phyloP scores from a whole-genome alignment of 441 rosid genomes.

The Flueggea neowawraea region DNA sequence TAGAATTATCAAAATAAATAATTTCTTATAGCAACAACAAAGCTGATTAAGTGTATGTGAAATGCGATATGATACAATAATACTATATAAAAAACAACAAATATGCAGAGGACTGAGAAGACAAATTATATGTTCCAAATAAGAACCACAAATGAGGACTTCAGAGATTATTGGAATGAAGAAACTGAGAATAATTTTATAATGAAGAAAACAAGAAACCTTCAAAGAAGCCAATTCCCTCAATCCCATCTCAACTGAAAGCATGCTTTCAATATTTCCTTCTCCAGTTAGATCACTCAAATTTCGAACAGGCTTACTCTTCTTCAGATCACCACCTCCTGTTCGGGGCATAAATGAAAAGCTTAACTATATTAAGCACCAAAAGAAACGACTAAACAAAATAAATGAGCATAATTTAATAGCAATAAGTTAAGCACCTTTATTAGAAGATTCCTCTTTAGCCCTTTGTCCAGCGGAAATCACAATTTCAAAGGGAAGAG shows the following conservation, averaged over 20 bases:
- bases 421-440: conserved; percentile 44
- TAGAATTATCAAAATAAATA: neutral
- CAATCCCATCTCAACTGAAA: conserved; percentile 94
- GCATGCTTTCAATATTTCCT: conserved; percentile 97
- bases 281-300: conserved; percentile 81
- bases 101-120: neutral
- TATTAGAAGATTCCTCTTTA: conserved; percentile 61
- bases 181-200: neutral
- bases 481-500: conserved; percentile 95
- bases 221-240: conserved; percentile 85
- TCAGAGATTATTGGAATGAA: neutral
- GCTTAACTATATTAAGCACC: conserved; percentile 13
- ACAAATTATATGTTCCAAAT: neutral
- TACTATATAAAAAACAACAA: neutral
- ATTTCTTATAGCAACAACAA: neutral
- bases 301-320: conserved; percentile 51
- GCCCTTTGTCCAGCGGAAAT: conserved; percentile 96
- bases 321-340: conserved; percentile 44
- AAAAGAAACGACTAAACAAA: neutral
- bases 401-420: conserved; percentile 10
- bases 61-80: neutral
- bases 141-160: neutral
- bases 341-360: conserved; percentile 17
- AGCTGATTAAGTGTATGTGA: neutral
- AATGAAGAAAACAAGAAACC: conserved; percentile 34